These are phyloP conservation scores for Lipomyces mesembrius DNA, from an alignment of 805 yeast species.

Conservation along the genomic window DNA sequence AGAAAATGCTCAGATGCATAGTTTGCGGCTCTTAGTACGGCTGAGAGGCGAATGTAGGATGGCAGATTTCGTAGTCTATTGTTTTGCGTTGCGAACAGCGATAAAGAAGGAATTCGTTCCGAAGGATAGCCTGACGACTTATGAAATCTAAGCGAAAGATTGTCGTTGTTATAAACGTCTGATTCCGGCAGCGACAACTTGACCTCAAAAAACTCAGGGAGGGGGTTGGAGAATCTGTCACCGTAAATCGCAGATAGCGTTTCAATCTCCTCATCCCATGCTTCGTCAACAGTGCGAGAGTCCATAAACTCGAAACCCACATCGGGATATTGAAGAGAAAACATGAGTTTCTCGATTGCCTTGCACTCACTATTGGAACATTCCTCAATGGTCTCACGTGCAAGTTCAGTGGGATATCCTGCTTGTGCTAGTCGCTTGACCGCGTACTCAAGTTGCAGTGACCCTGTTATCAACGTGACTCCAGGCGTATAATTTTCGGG, in stretches of 20 bases:
- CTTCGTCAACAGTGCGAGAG: slow-evolving; percentile 46
- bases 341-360: slow-evolving; percentile 27
- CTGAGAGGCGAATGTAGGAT: slow-evolving; percentile 53
- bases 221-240: slow-evolving; percentile 43
- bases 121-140: slow-evolving; percentile 37
- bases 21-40: slow-evolving; percentile 42
- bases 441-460: slow-evolving; percentile 60
- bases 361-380: slow-evolving; percentile 43
- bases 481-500: slow-evolving; percentile 43
- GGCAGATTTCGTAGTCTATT: slow-evolving; percentile 46
- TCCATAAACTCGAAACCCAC: slow-evolving; percentile 21
- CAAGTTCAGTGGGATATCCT: slow-evolving; percentile 73
- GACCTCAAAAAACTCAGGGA: slow-evolving; percentile 30
- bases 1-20: slow-evolving; percentile 48
- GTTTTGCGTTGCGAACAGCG: slow-evolving; percentile 34
- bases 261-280: slow-evolving; percentile 79
- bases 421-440: slow-evolving; percentile 62
- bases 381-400: slow-evolving; percentile 54
- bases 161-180: slow-evolving; percentile 21
- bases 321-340: slow-evolving; percentile 20
- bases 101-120: slow-evolving; percentile 25
- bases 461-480: slow-evolving; percentile 46
- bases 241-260: slow-evolving; percentile 65
- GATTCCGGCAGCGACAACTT: slow-evolving; percentile 23
- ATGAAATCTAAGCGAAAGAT: slow-evolving; percentile 31